phyloP scores from a whole-genome alignment of 257 asterid species.

The Lycium ferocissimum region DNA sequence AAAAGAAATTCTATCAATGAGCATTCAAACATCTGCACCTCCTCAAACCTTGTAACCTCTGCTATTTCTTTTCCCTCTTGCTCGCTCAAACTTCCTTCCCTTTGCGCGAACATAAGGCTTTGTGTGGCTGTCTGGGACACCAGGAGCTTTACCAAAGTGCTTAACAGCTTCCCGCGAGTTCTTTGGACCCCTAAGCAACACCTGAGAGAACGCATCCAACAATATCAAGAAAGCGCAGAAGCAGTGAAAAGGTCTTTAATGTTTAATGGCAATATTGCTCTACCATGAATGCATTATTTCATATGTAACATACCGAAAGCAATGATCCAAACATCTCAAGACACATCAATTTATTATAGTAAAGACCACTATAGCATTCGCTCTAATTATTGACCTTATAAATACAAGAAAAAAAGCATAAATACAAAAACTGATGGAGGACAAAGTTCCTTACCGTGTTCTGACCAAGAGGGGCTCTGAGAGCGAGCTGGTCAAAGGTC shows the following conservation, averaged over 20 bases:
- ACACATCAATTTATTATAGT: neutral
- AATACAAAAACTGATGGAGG: neutral
- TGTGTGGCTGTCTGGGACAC: slow-evolving; percentile 95
- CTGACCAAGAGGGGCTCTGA: slow-evolving; percentile 94
- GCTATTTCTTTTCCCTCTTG: slow-evolving; percentile 85
- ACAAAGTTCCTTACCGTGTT: slow-evolving; percentile 59
- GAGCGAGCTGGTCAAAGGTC: slow-evolving; percentile 95
- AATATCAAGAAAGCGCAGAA: neutral
- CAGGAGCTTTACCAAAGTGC: slow-evolving; percentile 98
- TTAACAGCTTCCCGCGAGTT: slow-evolving; percentile 90
- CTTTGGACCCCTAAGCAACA: slow-evolving; percentile 77
- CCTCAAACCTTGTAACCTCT: slow-evolving; percentile 76
- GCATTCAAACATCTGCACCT: slow-evolving; percentile 29
- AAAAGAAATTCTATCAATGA: slow-evolving; percentile 26
- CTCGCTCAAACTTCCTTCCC: slow-evolving; percentile 92
- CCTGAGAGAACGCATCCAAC: slow-evolving; percentile 45
- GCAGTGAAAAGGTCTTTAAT: neutral
- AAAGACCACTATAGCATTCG: neutral
- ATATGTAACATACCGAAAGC: too few relatives aligned
- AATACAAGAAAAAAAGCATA: neutral
- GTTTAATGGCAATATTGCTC: too few relatives aligned
- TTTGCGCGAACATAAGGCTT: slow-evolving; percentile 88
- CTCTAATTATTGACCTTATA: neutral
- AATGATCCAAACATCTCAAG: too few relatives aligned
- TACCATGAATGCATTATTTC: too few relatives aligned